Percentiles rank a stretch among this genome's conserved stretches.
Evolutionary conservation across 2,329 filamentous ascomycete genomes (phyloP).

Genomic region (Diaporthe vexans): DNA sequence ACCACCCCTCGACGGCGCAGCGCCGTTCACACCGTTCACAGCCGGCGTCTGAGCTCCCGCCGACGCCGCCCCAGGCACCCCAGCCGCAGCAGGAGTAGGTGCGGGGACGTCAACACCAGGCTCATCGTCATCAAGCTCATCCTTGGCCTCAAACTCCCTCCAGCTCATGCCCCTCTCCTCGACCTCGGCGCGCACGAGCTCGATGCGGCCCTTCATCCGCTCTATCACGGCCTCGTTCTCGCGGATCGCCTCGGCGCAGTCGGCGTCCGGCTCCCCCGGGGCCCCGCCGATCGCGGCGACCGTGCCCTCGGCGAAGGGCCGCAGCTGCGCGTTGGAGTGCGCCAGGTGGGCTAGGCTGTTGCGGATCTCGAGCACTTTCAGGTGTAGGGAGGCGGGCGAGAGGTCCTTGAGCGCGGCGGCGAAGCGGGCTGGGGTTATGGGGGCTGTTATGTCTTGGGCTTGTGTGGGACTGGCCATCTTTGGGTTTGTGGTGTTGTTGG

Average conservation of each 20-base stretch:
- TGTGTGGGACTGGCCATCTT: slow-evolving; percentile 70
- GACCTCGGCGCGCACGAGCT: slow-evolving; percentile 75
- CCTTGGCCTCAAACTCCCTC: slow-evolving; percentile 65
- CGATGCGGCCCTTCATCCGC: slow-evolving; percentile 76
- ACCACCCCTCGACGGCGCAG: background rate
- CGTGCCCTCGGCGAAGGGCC: slow-evolving; percentile 73
- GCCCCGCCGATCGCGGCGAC: slow-evolving; percentile 50
- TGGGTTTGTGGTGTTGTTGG: background rate
- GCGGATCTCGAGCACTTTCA: slow-evolving; percentile 82
- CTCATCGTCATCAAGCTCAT: slow-evolving; percentile 56
- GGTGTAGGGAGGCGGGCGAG: slow-evolving; percentile 75
- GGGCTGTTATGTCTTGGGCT: slow-evolving; percentile 54
- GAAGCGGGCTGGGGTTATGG: slow-evolving; percentile 75
- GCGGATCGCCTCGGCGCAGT: slow-evolving; percentile 80
- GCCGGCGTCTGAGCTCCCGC: slow-evolving; percentile 21
- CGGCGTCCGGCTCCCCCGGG: slow-evolving; percentile 66
- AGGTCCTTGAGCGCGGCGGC: slow-evolving; percentile 77
- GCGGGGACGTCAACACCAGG: slow-evolving; percentile 16
- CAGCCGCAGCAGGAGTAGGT: background rate
- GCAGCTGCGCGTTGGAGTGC: slow-evolving; percentile 80
- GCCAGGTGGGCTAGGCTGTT: slow-evolving; percentile 82
- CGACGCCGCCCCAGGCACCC: background rate
- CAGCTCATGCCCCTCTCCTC: slow-evolving; percentile 69
- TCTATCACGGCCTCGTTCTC: slow-evolving; percentile 80
- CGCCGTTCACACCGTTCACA: slow-evolving; percentile 48